Evolutionary conservation across 108 stramenopile genomes (phyloP), one percentile per base, ranked within the genome.

Genomic region (Stephanodiscus minutulus): DNA sequence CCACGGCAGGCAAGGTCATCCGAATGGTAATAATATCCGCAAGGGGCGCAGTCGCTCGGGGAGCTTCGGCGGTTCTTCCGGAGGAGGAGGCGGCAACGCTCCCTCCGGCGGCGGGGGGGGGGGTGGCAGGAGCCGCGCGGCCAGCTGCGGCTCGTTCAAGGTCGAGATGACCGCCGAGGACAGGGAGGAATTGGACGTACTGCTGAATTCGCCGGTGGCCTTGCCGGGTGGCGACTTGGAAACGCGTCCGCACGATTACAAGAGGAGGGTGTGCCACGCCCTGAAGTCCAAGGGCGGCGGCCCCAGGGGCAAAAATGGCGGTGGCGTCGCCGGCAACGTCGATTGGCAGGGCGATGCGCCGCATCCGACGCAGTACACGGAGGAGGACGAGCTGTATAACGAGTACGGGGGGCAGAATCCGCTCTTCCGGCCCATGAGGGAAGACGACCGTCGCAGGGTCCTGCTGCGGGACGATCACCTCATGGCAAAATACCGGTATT

Each of bases 161-260:
- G 61, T 74, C 66, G 73, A 83, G 60, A 72, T 74, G 63, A 62
- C 63, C 29, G 29, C 68, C 10, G 74, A 60, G 39, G 82, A 81
- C 5, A 71, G 63, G 61, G 72, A 78, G 33, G 70, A 69, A 24
- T 41, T 70, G 73, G 64, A 77, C 50, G 53, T 29, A 4, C 21
- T 82, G 20, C 54, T 82, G 50, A 54, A 49, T n/a, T n/a, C 36
- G 41, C 72, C 74, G n/a, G 61, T 73, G 6, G 37, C 63, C 18
- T 31, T 64, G 44, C 86, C 86, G 3, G 27, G 35, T 9, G 57
- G 66, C 18, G 61, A 66, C 10, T 82, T 87, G 60, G 91, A 93
- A 79, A 90, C 88, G 6, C 82, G 91, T 17, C 91, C 88, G 60
- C 90, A 82, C 81, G 91, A 93, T 77, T 93, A 90, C 70, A 81